Conservation (phyloP, 257 asterid genomes). For the Fraxinus excelsior region DNA sequence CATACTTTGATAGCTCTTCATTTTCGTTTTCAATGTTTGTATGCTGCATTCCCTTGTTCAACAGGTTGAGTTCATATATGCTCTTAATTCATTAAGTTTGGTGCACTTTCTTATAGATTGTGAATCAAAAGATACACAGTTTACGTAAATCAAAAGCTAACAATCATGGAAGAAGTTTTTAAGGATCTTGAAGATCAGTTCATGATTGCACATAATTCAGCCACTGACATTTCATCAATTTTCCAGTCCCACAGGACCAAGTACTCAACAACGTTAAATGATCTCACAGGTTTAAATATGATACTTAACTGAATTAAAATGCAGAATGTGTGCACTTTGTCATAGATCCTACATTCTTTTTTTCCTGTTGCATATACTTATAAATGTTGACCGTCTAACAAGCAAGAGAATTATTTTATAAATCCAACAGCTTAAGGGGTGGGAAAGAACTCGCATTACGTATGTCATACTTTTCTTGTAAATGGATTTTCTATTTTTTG, state of each 20-base stretch:
- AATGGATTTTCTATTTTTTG: background rate
- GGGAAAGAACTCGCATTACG: background rate
- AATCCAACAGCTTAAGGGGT: too few relatives aligned
- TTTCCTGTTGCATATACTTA: too few relatives aligned
- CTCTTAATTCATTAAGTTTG: too few relatives aligned
- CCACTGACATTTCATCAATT: conserved; percentile 67
- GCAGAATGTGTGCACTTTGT: background rate
- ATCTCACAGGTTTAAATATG: conserved; percentile 54
- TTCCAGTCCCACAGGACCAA: conserved; percentile 80
- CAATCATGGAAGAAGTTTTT: conserved; percentile 89
- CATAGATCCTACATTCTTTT: background rate
- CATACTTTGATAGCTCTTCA: too few relatives aligned
- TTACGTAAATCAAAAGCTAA: conserved; percentile 77
- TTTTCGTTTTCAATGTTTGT: too few relatives aligned
- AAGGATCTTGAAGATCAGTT: conserved; percentile 91
- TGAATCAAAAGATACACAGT: too few relatives aligned
- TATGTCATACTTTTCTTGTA: background rate
- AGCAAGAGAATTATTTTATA: too few relatives aligned
- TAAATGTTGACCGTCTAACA: too few relatives aligned
- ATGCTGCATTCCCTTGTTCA: too few relatives aligned
- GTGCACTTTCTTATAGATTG: too few relatives aligned
- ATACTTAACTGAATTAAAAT: conserved; percentile 9
- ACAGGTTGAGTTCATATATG: too few relatives aligned
- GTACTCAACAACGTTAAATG: conserved; percentile 58
- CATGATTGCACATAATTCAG: conserved; percentile 67